Evolutionary conservation across 1,139 yeast species (phyloP).

Genomic region (Candida glucosophila): DNA sequence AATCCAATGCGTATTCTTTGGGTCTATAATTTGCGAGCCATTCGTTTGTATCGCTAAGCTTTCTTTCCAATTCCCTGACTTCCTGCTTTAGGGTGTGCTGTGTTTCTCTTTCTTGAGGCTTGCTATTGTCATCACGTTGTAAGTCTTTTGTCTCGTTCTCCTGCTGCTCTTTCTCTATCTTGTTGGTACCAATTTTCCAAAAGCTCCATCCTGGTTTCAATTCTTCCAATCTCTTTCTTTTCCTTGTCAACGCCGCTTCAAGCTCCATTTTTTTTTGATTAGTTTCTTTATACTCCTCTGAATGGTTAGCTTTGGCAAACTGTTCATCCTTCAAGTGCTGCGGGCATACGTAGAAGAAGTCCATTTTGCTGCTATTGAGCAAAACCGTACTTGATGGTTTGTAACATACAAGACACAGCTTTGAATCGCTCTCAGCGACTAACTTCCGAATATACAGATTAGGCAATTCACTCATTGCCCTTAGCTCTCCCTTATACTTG

Average conservation of each 20-base stretch:
- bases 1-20: slow-evolving; percentile 41
- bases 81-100: slow-evolving; percentile 6
- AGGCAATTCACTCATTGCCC: slow-evolving; percentile 19
- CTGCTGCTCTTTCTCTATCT: slow-evolving; percentile 8
- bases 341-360: slow-evolving; percentile 64
- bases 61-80: slow-evolving; percentile 16
- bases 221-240: slow-evolving; percentile 28
- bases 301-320: slow-evolving; percentile 50
- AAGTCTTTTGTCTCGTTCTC: slow-evolving; percentile 1
- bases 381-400: slow-evolving; percentile 59
- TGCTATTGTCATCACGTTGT: slow-evolving; percentile 4
- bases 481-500: no score
- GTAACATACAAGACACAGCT: slow-evolving; percentile 60
- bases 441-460: slow-evolving; percentile 46
- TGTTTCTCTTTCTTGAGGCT: slow-evolving; percentile 2
- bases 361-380: slow-evolving; percentile 41
- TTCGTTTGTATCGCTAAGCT: slow-evolving; percentile 12
- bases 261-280: no score
- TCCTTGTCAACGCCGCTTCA: slow-evolving; percentile 28
- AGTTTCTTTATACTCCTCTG: slow-evolving; percentile 34
- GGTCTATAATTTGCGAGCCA: slow-evolving; percentile 23
- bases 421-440: slow-evolving; percentile 49
- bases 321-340: slow-evolving; percentile 52
- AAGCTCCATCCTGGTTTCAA: slow-evolving; percentile 10
- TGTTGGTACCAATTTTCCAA: background rate